Conservation (phyloP, 169 alveolate species). For the Cryptosporidium parvum region DNA sequence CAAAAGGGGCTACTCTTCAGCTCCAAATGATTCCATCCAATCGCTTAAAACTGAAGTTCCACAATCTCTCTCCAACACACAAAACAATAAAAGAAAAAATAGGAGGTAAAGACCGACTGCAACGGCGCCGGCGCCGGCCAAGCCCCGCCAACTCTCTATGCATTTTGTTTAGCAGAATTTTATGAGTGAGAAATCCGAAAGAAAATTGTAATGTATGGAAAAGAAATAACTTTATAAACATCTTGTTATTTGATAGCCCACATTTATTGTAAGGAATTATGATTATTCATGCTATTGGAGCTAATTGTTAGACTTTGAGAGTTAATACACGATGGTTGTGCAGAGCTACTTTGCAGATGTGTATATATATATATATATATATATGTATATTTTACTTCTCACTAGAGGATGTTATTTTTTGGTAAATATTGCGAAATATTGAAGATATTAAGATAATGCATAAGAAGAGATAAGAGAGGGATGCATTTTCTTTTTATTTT, state of each 20-base stretch:
- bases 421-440: background rate
- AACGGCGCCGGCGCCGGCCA: background rate
- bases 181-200: background rate
- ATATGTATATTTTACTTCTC: background rate
- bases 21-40: too few species aligned
- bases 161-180: background rate
- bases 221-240: background rate
- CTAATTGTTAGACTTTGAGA: background rate
- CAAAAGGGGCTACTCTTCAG: background rate
- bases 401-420: background rate
- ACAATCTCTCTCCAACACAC: background rate
- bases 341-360: background rate
- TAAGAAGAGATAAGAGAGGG: background rate
- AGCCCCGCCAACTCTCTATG: background rate
- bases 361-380: too few species aligned
- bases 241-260: background rate
- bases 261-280: too few species aligned
- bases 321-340: background rate
- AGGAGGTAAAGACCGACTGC: too few species aligned
- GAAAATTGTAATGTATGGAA: too few species aligned
- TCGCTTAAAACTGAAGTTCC: background rate
- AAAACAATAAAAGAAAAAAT: too few species aligned
- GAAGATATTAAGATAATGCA: background rate
- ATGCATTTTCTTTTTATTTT: background rate
- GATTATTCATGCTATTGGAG: background rate